Evolutionary conservation across 805 yeast species (phyloP).

Genomic region (Candida koratica): DNA sequence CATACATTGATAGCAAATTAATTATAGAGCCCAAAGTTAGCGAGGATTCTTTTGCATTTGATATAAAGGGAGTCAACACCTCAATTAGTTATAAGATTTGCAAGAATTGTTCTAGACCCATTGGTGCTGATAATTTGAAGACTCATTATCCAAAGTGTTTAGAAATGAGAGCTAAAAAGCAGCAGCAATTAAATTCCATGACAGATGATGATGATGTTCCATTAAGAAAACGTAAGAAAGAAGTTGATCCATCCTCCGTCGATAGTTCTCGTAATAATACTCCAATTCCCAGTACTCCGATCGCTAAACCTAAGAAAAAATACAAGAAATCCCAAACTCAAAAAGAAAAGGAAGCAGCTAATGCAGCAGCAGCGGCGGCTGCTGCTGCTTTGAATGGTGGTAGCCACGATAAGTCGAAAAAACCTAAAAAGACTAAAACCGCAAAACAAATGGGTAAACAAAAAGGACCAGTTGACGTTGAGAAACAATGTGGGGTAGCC

Average conservation of each 20-base stretch:
- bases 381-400: slow-evolving; percentile 27
- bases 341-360: slow-evolving; percentile 44
- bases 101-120: slow-evolving; percentile 36
- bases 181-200: slow-evolving; percentile 4
- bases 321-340: slow-evolving; percentile 43
- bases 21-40: slow-evolving; percentile 21
- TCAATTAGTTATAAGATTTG: slow-evolving; percentile 32
- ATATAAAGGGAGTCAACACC: slow-evolving; percentile 2
- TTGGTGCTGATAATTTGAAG: slow-evolving; percentile 32
- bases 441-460: slow-evolving; percentile 47
- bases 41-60: slow-evolving; percentile 2
- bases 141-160: slow-evolving; percentile 34
- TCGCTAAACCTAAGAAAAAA: slow-evolving; percentile 37
- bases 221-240: slow-evolving; percentile 26
- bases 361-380: slow-evolving; percentile 45
- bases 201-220: slow-evolving; percentile 12
- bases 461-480: slow-evolving; percentile 85
- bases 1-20: slow-evolving; percentile 37
- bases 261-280: slow-evolving; percentile 38
- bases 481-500: slow-evolving; percentile 93
- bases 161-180: slow-evolving; percentile 35
- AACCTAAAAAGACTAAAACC: slow-evolving; percentile 32
- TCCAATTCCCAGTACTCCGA: slow-evolving; percentile 31
- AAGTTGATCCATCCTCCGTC: slow-evolving; percentile 36
- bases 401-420: slow-evolving; percentile 5